phyloP scores from a whole-genome alignment of 176 grass and related monocot genomes.

The Rhynchospora tenuis region DNA sequence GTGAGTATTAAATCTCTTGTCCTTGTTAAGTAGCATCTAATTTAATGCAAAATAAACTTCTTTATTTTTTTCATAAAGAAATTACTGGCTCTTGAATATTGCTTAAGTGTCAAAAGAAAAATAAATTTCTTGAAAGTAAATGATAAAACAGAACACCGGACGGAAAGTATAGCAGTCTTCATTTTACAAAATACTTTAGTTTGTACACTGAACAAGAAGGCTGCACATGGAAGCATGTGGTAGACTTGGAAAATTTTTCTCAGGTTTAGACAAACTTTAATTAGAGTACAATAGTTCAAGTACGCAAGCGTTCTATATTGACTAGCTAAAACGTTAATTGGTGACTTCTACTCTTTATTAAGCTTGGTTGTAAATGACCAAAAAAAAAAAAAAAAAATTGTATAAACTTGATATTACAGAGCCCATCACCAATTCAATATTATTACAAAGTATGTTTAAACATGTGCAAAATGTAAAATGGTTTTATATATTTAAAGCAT shows the following conservation, averaged over 20 bases:
- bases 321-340: background rate
- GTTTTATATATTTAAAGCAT: background rate
- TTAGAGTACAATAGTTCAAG: background rate
- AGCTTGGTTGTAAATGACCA: background rate
- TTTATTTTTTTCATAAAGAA: too few relatives aligned
- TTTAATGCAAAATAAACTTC: too few relatives aligned
- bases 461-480: background rate
- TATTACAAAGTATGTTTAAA: background rate
- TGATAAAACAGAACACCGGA: too few relatives aligned
- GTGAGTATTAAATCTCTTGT: too few relatives aligned
- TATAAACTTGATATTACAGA: background rate
- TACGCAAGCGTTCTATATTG: background rate
- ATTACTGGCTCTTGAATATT: too few relatives aligned
- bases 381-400: background rate
- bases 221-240: background rate
- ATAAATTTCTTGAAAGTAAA: too few relatives aligned
- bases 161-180: too few relatives aligned
- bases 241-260: background rate
- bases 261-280: background rate
- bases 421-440: background rate
- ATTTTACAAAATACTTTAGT: background rate
- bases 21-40: too few relatives aligned
- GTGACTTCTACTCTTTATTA: background rate
- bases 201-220: background rate
- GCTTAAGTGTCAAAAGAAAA: too few relatives aligned